These are phyloP conservation scores for Candida namnaoensis DNA, from an alignment of 805 yeast species.

Conservation along the genomic window DNA sequence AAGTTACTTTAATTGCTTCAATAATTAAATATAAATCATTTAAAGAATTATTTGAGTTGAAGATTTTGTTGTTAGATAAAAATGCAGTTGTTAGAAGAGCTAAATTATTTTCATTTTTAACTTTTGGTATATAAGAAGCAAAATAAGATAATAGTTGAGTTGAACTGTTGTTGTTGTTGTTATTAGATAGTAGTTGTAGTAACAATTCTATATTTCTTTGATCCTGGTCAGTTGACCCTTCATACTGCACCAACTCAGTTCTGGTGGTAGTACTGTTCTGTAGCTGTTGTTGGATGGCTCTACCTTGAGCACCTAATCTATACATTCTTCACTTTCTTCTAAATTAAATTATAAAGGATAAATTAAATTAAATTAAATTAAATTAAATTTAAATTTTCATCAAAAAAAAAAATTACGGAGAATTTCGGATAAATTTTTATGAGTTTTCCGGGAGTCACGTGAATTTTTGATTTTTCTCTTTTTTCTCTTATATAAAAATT, in stretches of 20 bases:
- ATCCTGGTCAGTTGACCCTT: slow-evolving; percentile 21
- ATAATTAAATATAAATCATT: slow-evolving; percentile 29
- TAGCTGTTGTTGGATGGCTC: slow-evolving; percentile 12
- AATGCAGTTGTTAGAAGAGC: slow-evolving; percentile 29
- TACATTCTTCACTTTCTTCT: no score
- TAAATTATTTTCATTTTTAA: slow-evolving; percentile 35
- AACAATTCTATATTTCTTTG: slow-evolving; percentile 20
- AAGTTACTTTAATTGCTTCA: slow-evolving; percentile 37
- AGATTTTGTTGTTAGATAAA: slow-evolving; percentile 20
- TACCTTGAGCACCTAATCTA: slow-evolving; percentile 18
- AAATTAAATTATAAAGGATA: no score
- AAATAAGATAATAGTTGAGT: slow-evolving; percentile 26
- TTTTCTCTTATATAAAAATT: no score
- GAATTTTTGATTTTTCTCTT: no score
- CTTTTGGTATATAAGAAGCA: slow-evolving; percentile 34
- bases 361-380: no score
- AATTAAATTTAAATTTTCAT: no score
- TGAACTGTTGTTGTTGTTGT: not conserved
- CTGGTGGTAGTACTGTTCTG: slow-evolving; percentile 23
- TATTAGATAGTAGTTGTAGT: slow-evolving; percentile 7
- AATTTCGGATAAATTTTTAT: no score
- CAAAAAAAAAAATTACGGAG: no score
- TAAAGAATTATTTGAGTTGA: slow-evolving; percentile 4
- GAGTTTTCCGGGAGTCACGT: no score
- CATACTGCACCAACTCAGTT: not conserved